Conservation (phyloP, 495 filamentous ascomycete genomes). For the Xylaria nigripes region DNA sequence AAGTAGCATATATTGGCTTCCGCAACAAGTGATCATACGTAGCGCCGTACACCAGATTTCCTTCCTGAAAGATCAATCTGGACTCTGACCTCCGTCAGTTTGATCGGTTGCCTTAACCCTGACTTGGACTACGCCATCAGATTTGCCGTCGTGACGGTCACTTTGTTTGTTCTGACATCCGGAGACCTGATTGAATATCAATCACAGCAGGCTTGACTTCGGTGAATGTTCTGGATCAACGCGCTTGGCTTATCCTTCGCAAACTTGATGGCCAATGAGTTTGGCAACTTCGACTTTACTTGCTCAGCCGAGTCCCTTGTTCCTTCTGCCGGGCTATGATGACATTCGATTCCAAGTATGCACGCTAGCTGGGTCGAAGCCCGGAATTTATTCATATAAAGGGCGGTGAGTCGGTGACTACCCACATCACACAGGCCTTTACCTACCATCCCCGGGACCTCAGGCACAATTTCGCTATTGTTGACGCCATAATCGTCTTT, state of each 20-base stretch:
- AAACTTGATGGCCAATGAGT: constrained; percentile 78
- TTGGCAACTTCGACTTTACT: constrained; percentile 51
- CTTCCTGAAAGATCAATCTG: too few species aligned
- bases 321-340: constrained; percentile 53
- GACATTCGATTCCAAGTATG: constrained; percentile 66
- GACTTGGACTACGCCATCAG: constrained; percentile 83
- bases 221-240: constrained; percentile 80
- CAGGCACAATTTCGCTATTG: constrained; percentile 73
- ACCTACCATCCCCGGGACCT: constrained; percentile 52
- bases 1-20: too few species aligned
- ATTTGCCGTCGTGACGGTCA: constrained; percentile 67
- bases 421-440: constrained; percentile 57
- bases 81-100: too few species aligned
- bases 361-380: constrained; percentile 59
- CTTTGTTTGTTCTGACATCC: constrained; percentile 66
- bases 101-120: constrained; percentile 67
- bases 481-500: constrained; percentile 56
- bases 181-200: constrained; percentile 76
- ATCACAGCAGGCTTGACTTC: constrained; percentile 59
- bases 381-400: constrained; percentile 51
- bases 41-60: too few species aligned
- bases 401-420: too few species aligned
- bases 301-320: constrained; percentile 58
- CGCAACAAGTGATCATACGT: too few species aligned
- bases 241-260: constrained; percentile 67